Evolutionary conservation across 2,329 filamentous ascomycete species (phyloP), one percentile per base, ranked within the genome.

Genomic region (Hirsutella rhossiliensis): DNA sequence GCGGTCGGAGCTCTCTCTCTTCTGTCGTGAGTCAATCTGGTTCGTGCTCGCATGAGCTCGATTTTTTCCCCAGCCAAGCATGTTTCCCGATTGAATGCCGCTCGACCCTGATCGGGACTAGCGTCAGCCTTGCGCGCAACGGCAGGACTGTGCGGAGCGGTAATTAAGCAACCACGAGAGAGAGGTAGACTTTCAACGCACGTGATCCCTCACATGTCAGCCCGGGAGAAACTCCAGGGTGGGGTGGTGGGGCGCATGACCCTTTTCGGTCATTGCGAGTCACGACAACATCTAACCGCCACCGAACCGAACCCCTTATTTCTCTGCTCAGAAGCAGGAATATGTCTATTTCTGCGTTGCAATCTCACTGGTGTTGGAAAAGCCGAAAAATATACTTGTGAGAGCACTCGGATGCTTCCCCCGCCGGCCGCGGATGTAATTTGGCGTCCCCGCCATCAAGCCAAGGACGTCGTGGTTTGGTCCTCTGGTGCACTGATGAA

Each of bases 21-120:
- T 17, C 15, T 6, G 11, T 32, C 30, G 3, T 32, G 34, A 27
- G 34, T 17, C 12, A 17, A 19, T 15, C 9, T 17, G 34, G 34
- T n/a, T 37, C 18, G 9, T 37, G 34, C 34, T 19, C 7, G 9
- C 34, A 37, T 37, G 34, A 43, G 54, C 50, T 50, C 30, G 56
- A 61, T 59, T 61, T 61, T 61, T 58, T 13, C n/a, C 57, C 53
- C 50, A 48, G 19, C 43, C 44, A 42, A 23, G 37, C 31, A 45
- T 38, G 41, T 30, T 43, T 30, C 29, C n/a, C 38, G 43, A 50
- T 43, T 49, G 40, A 29, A 29, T 30, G n/a, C 34, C n/a, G n/a
- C 19, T 27, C n/a, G n/a, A 30, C 18, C 39, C 48, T 30, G 42
- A 46, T 46, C 31, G 15, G 43, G 18, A 34, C 38, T 44, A 44